These are phyloP conservation scores for Coriolopsis trogii DNA, from an alignment of 1,284 basidiomycete species.

Conservation along the genomic window DNA sequence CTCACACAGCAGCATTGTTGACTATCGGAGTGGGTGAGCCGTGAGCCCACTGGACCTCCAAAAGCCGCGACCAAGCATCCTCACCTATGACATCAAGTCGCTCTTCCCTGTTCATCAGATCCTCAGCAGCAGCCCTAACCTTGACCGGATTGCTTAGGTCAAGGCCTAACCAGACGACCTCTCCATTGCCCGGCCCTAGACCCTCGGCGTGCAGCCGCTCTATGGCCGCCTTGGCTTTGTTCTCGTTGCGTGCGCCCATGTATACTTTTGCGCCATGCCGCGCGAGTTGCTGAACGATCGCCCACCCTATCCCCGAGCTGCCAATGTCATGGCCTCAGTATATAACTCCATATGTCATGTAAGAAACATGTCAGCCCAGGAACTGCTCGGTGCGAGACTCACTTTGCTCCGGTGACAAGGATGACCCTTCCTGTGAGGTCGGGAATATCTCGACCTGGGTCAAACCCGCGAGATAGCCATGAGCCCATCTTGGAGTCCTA, in stretches of 20 bases:
- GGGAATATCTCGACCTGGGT: too few species aligned
- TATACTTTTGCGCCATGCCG: slow-evolving; percentile 48
- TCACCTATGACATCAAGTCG: slow-evolving; percentile 61
- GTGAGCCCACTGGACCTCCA: background rate
- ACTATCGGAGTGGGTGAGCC: slow-evolving; percentile 35
- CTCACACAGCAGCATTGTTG: slow-evolving; percentile 55
- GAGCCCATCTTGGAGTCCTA: too few species aligned
- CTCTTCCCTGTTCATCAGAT: slow-evolving; percentile 48
- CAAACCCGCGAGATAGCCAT: too few species aligned
- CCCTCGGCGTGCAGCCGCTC: slow-evolving; percentile 38
- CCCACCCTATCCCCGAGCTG: slow-evolving; percentile 42
- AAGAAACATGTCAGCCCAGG: too few species aligned
- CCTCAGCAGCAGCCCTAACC: slow-evolving; percentile 47
- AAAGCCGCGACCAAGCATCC: background rate
- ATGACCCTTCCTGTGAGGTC: too few species aligned
- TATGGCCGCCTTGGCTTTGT: slow-evolving; percentile 42
- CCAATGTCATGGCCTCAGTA: background rate
- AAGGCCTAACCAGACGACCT: slow-evolving; percentile 47
- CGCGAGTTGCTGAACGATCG: slow-evolving; percentile 41
- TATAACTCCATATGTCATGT: too few species aligned
- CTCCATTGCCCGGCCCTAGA: slow-evolving; percentile 35
- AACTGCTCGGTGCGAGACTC: too few species aligned
- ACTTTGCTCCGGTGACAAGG: too few species aligned
- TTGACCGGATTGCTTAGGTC: slow-evolving; percentile 47
- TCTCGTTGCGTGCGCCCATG: slow-evolving; percentile 42